Conservation (phyloP, 768 basidiomycete genomes). For the Suillus subalutaceus region DNA sequence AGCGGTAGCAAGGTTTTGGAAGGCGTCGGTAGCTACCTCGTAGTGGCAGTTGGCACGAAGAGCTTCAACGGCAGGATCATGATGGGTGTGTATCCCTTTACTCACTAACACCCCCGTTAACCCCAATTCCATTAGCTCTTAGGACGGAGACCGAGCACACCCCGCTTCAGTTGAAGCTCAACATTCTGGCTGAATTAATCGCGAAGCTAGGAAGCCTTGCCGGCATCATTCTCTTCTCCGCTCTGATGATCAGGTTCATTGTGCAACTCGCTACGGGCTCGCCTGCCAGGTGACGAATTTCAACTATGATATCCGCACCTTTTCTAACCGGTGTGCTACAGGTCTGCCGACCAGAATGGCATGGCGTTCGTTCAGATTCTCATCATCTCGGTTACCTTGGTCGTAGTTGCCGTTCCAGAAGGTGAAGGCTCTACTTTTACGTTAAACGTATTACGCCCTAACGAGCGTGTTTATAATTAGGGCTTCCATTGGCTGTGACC, state of each 20-base stretch:
- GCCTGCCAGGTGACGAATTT: slow-evolving; percentile 53
- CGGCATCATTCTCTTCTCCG: slow-evolving; percentile 77
- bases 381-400: slow-evolving; percentile 92
- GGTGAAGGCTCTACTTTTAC: slow-evolving; percentile 37
- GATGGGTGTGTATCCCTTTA: slow-evolving; percentile 69
- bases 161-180: slow-evolving; percentile 92
- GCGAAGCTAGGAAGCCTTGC: slow-evolving; percentile 87
- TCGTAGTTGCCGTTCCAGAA: slow-evolving; percentile 89
- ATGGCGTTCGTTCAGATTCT: slow-evolving; percentile 91
- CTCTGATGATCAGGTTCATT: slow-evolving; percentile 94
- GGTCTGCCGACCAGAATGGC: slow-evolving; percentile 80
- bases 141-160: slow-evolving; percentile 87
- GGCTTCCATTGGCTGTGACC: slow-evolving; percentile 93
- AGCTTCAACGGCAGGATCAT: slow-evolving; percentile 97
- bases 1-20: slow-evolving; percentile 93
- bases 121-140: slow-evolving; percentile 56
- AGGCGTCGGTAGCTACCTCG: slow-evolving; percentile 91
- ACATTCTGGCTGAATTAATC: slow-evolving; percentile 91
- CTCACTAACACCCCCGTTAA: not conserved
- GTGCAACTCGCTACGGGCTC: slow-evolving; percentile 73
- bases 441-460: not conserved
- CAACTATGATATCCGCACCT: too few species aligned
- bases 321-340: slow-evolving; percentile 25
- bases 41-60: slow-evolving; percentile 89
- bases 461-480: slow-evolving; percentile 37